phyloP scores from a whole-genome alignment of 75 land plant genomes.

The Cryptomeria japonica region DNA sequence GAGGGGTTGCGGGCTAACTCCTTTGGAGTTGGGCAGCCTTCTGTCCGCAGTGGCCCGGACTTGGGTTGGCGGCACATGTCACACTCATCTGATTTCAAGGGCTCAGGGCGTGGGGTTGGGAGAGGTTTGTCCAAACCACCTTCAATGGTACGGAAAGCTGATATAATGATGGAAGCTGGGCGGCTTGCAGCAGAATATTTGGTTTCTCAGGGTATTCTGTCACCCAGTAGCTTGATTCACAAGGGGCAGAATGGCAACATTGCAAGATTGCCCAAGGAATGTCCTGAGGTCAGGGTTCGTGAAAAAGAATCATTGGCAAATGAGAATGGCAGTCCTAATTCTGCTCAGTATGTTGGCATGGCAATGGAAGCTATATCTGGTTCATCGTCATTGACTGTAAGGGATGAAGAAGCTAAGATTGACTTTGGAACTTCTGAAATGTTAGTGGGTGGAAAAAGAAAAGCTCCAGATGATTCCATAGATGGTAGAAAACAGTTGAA shows the following conservation, averaged over 20 bases:
- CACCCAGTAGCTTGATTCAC: constrained; percentile 24
- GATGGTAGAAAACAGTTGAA: constrained; percentile 17
- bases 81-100: constrained; percentile 28
- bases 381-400: constrained; percentile 13
- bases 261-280: constrained; percentile 10
- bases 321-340: constrained; percentile 30
- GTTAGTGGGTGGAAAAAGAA: constrained; percentile 23
- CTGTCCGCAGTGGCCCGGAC: constrained; percentile 36
- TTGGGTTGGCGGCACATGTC: constrained; percentile 22
- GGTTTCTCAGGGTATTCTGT: constrained; percentile 56
- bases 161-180: constrained; percentile 61
- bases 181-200: constrained; percentile 67
- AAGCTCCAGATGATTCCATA: constrained; percentile 19
- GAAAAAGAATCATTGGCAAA: constrained; percentile 18
- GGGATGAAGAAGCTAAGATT: constrained; percentile 9
- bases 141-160: constrained; percentile 11
- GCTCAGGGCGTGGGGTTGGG: constrained; percentile 25
- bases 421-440: constrained; percentile 7
- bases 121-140: constrained; percentile 20
- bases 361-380: constrained; percentile 28
- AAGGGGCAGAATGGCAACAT: constrained; percentile 25
- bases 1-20: constrained; percentile 23
- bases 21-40: constrained; percentile 21
- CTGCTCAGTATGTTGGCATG: constrained; percentile 27
- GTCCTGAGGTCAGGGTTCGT: constrained; percentile 21